Conservation (phyloP, 768 basidiomycete species). For the Chalciporus sphaerocephalus region DNA sequence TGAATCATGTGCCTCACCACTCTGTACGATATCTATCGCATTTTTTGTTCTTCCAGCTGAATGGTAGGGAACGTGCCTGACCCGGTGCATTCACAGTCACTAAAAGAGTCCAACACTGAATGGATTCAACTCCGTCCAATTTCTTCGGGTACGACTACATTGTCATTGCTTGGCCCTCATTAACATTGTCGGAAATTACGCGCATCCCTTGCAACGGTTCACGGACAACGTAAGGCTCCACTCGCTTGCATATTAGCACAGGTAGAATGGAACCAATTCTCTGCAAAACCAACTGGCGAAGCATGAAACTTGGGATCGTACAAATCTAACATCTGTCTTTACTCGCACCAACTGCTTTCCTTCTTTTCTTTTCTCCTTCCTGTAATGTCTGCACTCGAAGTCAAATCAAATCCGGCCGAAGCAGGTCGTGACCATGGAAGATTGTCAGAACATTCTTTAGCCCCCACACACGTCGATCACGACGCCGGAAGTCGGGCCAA, state of each 20-base stretch:
- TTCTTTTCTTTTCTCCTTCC: slow-evolving; percentile 15
- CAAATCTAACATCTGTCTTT: background rate
- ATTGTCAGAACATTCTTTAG: slow-evolving; percentile 13
- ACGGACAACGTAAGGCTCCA: slow-evolving; percentile 18
- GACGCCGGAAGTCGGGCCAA: slow-evolving; percentile 2
- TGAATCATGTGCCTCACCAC: background rate
- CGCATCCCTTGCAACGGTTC: background rate
- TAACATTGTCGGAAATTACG: background rate
- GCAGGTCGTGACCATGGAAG: slow-evolving; percentile 10
- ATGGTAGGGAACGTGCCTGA: background rate
- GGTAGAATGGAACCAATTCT: background rate
- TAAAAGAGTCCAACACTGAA: background rate
- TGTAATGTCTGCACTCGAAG: slow-evolving; percentile 15
- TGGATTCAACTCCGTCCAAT: background rate
- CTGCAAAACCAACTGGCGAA: background rate
- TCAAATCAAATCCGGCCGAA: slow-evolving; percentile 4
- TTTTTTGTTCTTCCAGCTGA: background rate
- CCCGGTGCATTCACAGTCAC: background rate
- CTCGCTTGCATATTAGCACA: slow-evolving; percentile 1
- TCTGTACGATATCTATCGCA: slow-evolving; percentile 12
- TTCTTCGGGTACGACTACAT: background rate
- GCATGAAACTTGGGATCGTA: slow-evolving; percentile 1
- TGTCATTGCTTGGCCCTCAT: background rate
- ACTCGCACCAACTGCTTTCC: slow-evolving; percentile 10
- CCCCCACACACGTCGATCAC: slow-evolving; percentile 7